Percentiles rank a stretch among this genome's conserved stretches.
These are phyloP conservation scores for Litchi chinensis DNA, from an alignment of 345 rosid genomes.

Conservation along the genomic window DNA sequence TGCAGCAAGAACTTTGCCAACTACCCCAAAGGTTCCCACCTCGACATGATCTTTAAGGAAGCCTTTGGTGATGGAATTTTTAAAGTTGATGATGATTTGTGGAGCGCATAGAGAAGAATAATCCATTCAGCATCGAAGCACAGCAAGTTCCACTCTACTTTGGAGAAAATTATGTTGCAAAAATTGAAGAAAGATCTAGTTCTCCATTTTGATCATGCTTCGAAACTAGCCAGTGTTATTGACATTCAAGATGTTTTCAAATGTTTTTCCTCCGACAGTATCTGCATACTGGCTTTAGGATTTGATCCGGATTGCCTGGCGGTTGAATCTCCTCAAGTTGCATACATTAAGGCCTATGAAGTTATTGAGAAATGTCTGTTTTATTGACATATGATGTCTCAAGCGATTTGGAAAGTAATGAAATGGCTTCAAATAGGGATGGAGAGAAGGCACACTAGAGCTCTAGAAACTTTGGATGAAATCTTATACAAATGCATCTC, in stretches of 20 bases:
- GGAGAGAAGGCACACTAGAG: conserved; percentile 24
- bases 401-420: conserved; percentile 19
- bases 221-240: neutral
- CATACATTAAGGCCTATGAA: conserved; percentile 14
- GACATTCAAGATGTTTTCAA: conserved; percentile 37
- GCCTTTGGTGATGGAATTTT: conserved; percentile 29
- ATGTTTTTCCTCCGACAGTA: conserved; percentile 30
- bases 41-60: conserved; percentile 22
- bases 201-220: conserved; percentile 11
- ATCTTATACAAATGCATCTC: conserved; percentile 11
- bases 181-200: neutral
- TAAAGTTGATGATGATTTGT: conserved; percentile 6
- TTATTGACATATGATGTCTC: conserved; percentile 18
- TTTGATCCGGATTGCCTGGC: conserved; percentile 29
- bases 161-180: neutral
- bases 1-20: conserved; percentile 22
- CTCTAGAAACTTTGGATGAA: conserved; percentile 5
- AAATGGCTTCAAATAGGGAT: conserved; percentile 28
- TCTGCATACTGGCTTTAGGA: conserved; percentile 23
- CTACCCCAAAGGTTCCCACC: conserved; percentile 19
- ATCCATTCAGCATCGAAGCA: conserved; percentile 11
- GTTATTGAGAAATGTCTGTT: conserved; percentile 21
- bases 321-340: conserved; percentile 18
- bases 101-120: conserved; percentile 22
- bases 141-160: neutral